phyloP scores from a whole-genome alignment of 371 early-diverging fungal species.

The Syncephalastrum sp. region DNA sequence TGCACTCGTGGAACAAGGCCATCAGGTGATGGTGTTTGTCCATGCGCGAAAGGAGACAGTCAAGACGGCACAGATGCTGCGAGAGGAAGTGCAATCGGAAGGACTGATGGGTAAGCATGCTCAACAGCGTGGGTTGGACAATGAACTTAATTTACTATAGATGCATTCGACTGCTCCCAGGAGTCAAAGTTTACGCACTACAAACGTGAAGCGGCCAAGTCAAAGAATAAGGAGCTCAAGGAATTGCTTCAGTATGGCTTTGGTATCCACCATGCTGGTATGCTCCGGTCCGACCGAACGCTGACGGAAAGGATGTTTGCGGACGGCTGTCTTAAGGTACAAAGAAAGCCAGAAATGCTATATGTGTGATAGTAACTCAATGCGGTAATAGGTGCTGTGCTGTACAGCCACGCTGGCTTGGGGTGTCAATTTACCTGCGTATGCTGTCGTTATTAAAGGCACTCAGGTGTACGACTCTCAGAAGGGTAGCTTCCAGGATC shows the following conservation, averaged over 20 bases:
- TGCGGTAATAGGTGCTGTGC: conserved; percentile 68
- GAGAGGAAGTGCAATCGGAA: conserved; percentile 71
- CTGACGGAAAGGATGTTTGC: conserved; percentile 92
- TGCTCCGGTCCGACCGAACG: conserved; percentile 89
- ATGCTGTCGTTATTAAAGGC: conserved; percentile 98
- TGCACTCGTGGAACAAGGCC: conserved; percentile 73
- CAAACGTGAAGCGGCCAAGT: conserved; percentile 50
- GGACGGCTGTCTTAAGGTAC: conserved; percentile 76
- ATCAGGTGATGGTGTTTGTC: conserved; percentile 99
- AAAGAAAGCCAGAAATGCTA: conserved; percentile 18
- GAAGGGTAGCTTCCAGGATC: conserved; percentile 89
- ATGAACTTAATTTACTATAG: conserved; percentile 15
- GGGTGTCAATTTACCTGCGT: conserved; percentile 99
- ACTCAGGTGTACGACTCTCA: conserved; percentile 96
- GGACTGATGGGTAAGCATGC: conserved; percentile 42
- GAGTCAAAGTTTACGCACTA: conserved; percentile 27
- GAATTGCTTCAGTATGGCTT: conserved; percentile 85
- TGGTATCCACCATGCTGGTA: conserved; percentile 98
- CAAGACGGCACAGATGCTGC: conserved; percentile 83
- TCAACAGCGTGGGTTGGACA: not conserved
- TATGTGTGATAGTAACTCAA: not conserved
- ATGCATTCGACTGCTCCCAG: conserved; percentile 43
- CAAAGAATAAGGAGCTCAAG: conserved; percentile 83
- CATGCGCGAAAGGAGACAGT: conserved; percentile 97
- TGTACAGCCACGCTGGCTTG: conserved; percentile 99